phyloP scores from a whole-genome alignment of 805 yeast genomes.

The Zygotorulaspora florentina region DNA sequence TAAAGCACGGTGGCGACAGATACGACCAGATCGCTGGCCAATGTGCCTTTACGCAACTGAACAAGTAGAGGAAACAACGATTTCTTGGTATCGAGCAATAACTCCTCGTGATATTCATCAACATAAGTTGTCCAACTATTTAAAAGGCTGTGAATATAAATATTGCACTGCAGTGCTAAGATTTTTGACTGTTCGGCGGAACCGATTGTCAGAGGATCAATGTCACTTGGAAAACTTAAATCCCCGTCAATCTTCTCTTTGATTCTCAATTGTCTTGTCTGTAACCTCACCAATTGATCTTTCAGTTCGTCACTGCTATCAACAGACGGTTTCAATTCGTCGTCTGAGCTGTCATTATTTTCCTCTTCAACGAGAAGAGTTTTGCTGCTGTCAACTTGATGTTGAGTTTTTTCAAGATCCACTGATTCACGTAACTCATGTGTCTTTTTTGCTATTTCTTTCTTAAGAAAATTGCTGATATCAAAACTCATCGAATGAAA shows the following conservation, averaged over 20 bases:
- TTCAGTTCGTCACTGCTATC: background rate
- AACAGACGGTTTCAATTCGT: background rate
- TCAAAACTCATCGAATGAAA: constrained; percentile 44
- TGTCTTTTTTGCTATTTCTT: constrained; percentile 47
- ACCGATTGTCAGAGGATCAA: constrained; percentile 39
- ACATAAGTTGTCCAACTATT: constrained; percentile 36
- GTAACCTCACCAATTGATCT: constrained; percentile 7
- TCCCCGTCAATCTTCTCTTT: constrained; percentile 10
- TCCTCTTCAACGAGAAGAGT: background rate
- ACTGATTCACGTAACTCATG: constrained; percentile 12
- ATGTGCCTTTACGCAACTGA: constrained; percentile 42
- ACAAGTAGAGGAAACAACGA: constrained; percentile 51
- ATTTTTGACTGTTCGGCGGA: constrained; percentile 44
- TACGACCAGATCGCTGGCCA: constrained; percentile 42
- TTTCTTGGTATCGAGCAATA: constrained; percentile 45
- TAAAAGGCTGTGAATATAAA: constrained; percentile 34
- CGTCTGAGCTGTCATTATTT: background rate
- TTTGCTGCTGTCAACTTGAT: background rate
- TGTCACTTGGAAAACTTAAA: constrained; percentile 14
- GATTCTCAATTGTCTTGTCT: constrained; percentile 15
- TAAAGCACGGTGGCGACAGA: constrained; percentile 57
- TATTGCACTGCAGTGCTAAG: constrained; percentile 45
- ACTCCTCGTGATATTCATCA: constrained; percentile 21
- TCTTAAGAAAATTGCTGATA: constrained; percentile 41
- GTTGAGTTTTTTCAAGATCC: background rate